Percentiles rank a stretch among this genome's conserved stretches.
phyloP scores from a whole-genome alignment of 768 basidiomycete genomes.

The Leccinum uliginosum region DNA sequence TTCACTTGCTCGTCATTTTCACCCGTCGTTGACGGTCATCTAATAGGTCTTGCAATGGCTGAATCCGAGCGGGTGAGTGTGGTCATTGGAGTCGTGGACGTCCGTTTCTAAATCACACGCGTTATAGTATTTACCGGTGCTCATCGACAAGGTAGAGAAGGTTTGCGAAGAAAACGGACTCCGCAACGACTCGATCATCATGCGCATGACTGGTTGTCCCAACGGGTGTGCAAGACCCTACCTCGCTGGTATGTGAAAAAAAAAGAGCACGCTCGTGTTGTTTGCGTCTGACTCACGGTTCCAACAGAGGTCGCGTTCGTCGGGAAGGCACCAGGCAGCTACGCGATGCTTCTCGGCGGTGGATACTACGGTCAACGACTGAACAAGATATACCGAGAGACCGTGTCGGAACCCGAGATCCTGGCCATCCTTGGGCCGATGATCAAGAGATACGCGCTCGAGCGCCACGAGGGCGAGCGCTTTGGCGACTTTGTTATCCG shows the following conservation, averaged over 20 bases:
- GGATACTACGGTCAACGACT: slow-evolving; percentile 92
- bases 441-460: slow-evolving; percentile 91
- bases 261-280: neutral
- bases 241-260: slow-evolving; percentile 61
- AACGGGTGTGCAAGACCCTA: slow-evolving; percentile 94
- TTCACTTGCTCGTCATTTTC: neutral
- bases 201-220: slow-evolving; percentile 98
- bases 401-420: slow-evolving; percentile 88
- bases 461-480: slow-evolving; percentile 80
- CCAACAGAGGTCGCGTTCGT: slow-evolving; percentile 86
- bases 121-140: slow-evolving; percentile 78
- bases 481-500: slow-evolving; percentile 97
- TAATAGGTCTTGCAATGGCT: slow-evolving; percentile 66
- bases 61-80: slow-evolving; percentile 62
- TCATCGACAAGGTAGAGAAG: slow-evolving; percentile 92
- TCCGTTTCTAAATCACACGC: slow-evolving; percentile 36
- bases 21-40: neutral
- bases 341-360: slow-evolving; percentile 93
- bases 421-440: slow-evolving; percentile 84
- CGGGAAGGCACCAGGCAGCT: slow-evolving; percentile 91
- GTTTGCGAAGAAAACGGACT: slow-evolving; percentile 92
- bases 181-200: slow-evolving; percentile 90
- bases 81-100: neutral
- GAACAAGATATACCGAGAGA: slow-evolving; percentile 94
- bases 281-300: neutral